Conservation (phyloP, 306 rosid species). For the Sicyos edulis region DNA sequence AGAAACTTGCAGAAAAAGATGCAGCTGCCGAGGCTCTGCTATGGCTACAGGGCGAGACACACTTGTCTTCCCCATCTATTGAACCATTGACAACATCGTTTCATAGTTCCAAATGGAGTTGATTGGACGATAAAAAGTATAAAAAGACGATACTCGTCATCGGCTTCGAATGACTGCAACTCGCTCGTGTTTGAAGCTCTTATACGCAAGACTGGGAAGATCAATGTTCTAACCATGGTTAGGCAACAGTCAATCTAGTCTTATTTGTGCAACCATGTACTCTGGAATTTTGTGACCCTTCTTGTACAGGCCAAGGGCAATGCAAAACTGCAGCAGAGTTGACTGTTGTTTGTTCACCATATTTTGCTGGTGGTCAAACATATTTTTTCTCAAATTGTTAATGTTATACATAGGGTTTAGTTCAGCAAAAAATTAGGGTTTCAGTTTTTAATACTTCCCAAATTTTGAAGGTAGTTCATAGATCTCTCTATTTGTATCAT, state of each 20-base stretch:
- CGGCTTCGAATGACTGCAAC: background rate
- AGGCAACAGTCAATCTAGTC: background rate
- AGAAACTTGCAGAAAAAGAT: slow-evolving; percentile 74
- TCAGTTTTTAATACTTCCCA: background rate
- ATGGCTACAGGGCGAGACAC: slow-evolving; percentile 74
- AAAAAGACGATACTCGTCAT: background rate
- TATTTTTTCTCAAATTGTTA: background rate
- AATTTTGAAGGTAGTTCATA: background rate
- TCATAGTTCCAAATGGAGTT: slow-evolving; percentile 56
- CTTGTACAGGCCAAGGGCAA: slow-evolving; percentile 1
- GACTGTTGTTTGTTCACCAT: background rate
- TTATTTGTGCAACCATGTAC: background rate
- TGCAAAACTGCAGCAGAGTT: background rate
- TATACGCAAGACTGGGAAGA: background rate
- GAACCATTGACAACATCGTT: slow-evolving; percentile 38
- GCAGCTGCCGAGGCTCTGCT: slow-evolving; percentile 86
- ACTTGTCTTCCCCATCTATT: slow-evolving; percentile 34
- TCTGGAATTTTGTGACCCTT: background rate
- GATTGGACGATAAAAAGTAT: slow-evolving; percentile 9
- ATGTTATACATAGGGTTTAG: background rate
- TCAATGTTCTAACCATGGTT: background rate
- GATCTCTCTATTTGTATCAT: no score
- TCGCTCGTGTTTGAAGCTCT: background rate
- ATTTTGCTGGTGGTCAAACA: slow-evolving; percentile 12
- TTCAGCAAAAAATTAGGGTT: background rate